Evolutionary conservation across 768 basidiomycete species (phyloP), one percentile per base, ranked within the genome.

Genomic region (Serendipita sp.): DNA sequence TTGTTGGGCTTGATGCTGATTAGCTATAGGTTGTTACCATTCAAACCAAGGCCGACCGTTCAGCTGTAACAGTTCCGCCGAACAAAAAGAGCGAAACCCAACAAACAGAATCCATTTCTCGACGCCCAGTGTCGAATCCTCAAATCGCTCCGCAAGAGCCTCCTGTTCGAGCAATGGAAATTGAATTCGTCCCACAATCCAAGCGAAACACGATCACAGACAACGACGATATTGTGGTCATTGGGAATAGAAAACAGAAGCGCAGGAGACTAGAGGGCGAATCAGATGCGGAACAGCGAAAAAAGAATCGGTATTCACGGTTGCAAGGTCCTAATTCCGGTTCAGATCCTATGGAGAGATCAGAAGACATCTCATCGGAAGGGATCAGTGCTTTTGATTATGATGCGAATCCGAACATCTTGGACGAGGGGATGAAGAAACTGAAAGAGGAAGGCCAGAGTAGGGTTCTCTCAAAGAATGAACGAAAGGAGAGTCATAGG

Each of bases 101-200:
- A 63, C 61, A 42, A 58, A n/a, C 33, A n/a, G n/a, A n/a, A 2
- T 26, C 31, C 26, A 42, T 65, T 3, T 53, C 48, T 24, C 38
- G 51, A 41, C 42, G 65, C 60, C 61, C 51, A 42, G 24, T 17
- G 22, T 20, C 38, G 41, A 43, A 53, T 53, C 53, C 63, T 30
- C 50, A 62, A 62, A 58, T 51, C 22, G 3, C 61, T 31, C 45
- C 60, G 62, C 65, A 51, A 31, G 14, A 50, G 5, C 65, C 26
- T 62, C 62, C 42, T 62, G 58, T 60, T 53, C 30, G 7, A 38
- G 70, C 82, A 61, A 78, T 82, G 38, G 89, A 90, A 71, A 80
- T 92, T 3, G 83, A 90, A 0, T 94, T 84, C 66, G 77, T 94
- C 7, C 90, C 90, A 51, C 78, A 82, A 1, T 72, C 80, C 0